These are phyloP conservation scores for Flaveria trinervia DNA, from an alignment of 129 eudicot genomes.

Conservation along the genomic window DNA sequence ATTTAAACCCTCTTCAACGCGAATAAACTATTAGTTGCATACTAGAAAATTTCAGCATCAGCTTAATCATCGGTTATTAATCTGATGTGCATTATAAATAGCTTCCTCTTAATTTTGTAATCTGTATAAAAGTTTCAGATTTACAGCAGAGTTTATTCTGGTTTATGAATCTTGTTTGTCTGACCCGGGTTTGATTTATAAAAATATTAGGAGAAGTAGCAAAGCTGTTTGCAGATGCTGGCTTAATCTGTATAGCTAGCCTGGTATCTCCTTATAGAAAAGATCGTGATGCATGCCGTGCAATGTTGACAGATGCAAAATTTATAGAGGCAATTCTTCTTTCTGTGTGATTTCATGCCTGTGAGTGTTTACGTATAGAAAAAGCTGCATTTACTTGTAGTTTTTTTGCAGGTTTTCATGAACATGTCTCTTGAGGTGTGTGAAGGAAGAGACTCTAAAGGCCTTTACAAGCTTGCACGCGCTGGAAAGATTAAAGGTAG, in stretches of 20 bases:
- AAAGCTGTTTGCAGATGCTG: slow-evolving; percentile 94
- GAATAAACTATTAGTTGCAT: too few species aligned
- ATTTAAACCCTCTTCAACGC: too few species aligned
- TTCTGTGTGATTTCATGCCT: neutral
- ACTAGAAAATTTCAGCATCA: too few species aligned
- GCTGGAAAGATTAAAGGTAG: slow-evolving; percentile 95
- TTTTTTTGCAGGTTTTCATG: slow-evolving; percentile 70
- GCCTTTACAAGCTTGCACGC: slow-evolving; percentile 97
- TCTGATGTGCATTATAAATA: slow-evolving; percentile 6
- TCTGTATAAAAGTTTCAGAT: neutral
- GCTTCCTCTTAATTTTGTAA: neutral
- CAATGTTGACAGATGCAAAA: slow-evolving; percentile 64
- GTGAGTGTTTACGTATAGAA: neutral
- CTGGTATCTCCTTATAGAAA: slow-evolving; percentile 93
- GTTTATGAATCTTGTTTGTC: slow-evolving; percentile 8
- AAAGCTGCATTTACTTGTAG: neutral
- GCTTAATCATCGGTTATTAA: neutral
- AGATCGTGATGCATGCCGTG: slow-evolving; percentile 98
- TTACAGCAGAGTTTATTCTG: neutral
- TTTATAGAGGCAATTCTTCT: slow-evolving; percentile 77
- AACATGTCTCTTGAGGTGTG: slow-evolving; percentile 92
- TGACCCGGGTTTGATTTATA: slow-evolving; percentile 17
- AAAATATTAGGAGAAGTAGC: slow-evolving; percentile 78
- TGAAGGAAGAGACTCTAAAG: slow-evolving; percentile 94
- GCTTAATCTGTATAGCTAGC: slow-evolving; percentile 96